Evolutionary conservation across 768 basidiomycete genomes (phyloP), one percentile per base, ranked within the genome.

Genomic region (Xerocomus potaroensis): DNA sequence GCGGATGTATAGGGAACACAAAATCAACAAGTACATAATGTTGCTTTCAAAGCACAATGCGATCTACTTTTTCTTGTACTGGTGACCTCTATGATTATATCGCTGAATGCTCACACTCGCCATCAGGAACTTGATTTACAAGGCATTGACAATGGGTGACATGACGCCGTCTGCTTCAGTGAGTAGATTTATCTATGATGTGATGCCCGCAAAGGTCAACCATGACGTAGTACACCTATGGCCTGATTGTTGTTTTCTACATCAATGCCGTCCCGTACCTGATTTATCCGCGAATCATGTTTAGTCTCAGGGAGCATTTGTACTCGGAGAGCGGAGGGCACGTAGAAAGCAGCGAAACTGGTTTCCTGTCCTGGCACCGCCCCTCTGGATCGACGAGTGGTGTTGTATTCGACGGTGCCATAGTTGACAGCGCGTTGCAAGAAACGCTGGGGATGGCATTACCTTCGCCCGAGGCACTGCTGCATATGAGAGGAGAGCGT

Each of bases 21-120:
- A 8, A 9, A 19, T 55, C 14, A 51, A 51, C 23, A 26, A 44
- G 21, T 56, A 43, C 19, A 51, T 55, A 49, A 29, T 14, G 24
- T 15, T 56, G 5, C 22, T 56, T 2, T 29, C 51, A 3, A 30
- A 47, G 14, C 40, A 56, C 33, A 55, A 23, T 32, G 24, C 37
- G 5, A 15, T 56, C 27, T 56, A 47, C 22, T 56, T 56, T 22
- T 7, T 55, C 36, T 35, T 56, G 55, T 55, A 26, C 15, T 27
- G 26, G 10, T 6, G 10, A 35, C 27, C 15, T 5, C 14, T 8
- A 23, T 38, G 8, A 26, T 1, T 10, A 14, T 11, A 21, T 4
- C 35, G 5, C 19, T 10, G 35, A 44, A 24, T 3, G 7, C 38
- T 49, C 26, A 43, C 7, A 5, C 9, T 6, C 6, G 41, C 26